Base-by-base conservation (phyloP, 257 asterid genomes). In the Solanum corneliomulleri region DNA sequence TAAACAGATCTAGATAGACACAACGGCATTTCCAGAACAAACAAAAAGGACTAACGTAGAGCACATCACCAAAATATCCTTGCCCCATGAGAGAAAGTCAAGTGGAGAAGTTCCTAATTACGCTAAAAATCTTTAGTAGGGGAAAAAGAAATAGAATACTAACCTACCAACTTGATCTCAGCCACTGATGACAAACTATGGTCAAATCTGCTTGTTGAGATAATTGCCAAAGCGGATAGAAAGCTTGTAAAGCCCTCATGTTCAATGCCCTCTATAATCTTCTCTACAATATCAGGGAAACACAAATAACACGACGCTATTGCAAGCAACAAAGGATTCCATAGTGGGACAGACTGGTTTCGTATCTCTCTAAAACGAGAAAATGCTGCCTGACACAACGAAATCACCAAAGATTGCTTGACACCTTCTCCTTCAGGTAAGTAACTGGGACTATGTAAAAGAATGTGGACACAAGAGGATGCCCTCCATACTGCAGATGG, bases 311-410 rank as follows among this genome's bases (percentile, higher is more conserved):
- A 91, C 7, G 93, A 91, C 9, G 89, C 84, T 56, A 88, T 82
- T 29, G 89, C 91, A 85, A 91, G 90, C 87, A 91, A 88, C 86
- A 91, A 88, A 31, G 93, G 90, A 85, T 91, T 91, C 93, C 93
- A 89, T 49, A 91, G 85, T 20, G 91, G 39, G 81, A 85, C 86
- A 49, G 90, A 90, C 68, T 87, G 86, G 89, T 82, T 82, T 88
- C 14, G 58, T 31, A 64, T 83, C 68, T 91, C 90, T 76, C 70
- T 89, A 82, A 91, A 89, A 58, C 91, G 89, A 82, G 88, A 85
- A 87, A 91, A 89, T 66, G 91, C 93, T 41, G 89, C 92, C 60
- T 44, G 76, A 64, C 84, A 88, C 69, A 91, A 88, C 47, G 89
- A 84, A 27, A 85, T 39, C 29, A 84, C 92, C 86, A 89, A 68